phyloP scores from a whole-genome alignment of 2,329 filamentous ascomycete genomes.

The Parastagonospora nodorum region DNA sequence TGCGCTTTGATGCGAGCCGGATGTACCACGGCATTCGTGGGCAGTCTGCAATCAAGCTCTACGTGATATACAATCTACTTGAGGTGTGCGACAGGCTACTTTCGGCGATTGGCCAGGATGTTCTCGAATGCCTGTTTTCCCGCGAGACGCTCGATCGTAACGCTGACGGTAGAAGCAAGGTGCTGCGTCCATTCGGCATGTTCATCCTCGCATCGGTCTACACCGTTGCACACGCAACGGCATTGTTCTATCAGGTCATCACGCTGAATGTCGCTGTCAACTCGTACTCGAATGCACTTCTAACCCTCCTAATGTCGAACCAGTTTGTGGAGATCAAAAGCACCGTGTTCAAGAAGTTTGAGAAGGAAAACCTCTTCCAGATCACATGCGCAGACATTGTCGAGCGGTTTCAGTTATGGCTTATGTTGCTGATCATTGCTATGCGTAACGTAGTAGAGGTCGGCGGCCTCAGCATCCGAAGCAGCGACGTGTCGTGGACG shows the following conservation, averaged over 20 bases:
- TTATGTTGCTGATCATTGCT: conserved; percentile 95
- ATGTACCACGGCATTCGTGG: conserved; percentile 99
- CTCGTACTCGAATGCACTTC: conserved; percentile 93
- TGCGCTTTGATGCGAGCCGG: conserved; percentile 90
- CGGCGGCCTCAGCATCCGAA: conserved; percentile 71
- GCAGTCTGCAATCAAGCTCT: conserved; percentile 95
- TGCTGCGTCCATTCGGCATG: conserved; percentile 87
- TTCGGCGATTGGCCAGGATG: conserved; percentile 90
- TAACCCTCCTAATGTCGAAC: conserved; percentile 92
- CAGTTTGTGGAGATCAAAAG: conserved; percentile 99
- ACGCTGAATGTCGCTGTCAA: conserved; percentile 98
- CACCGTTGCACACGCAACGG: conserved; percentile 83
- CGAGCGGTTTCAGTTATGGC: conserved; percentile 95
- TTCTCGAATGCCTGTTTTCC: conserved; percentile 94
- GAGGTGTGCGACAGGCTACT: conserved; percentile 91
- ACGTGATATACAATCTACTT: conserved; percentile 97
- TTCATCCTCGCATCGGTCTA: conserved; percentile 86
- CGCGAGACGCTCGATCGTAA: conserved; percentile 89
- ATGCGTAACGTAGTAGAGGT: conserved; percentile 96
- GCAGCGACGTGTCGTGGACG: conserved; percentile 36
- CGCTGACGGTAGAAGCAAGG: conserved; percentile 85
- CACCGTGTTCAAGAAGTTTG: conserved; percentile 97
- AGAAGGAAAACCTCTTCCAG: conserved; percentile 97
- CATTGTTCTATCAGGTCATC: conserved; percentile 96
- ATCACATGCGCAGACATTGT: conserved; percentile 96